Base-by-base conservation (phyloP, 2,329 filamentous ascomycete species). In the Colletotrichum chlorophyti region DNA sequence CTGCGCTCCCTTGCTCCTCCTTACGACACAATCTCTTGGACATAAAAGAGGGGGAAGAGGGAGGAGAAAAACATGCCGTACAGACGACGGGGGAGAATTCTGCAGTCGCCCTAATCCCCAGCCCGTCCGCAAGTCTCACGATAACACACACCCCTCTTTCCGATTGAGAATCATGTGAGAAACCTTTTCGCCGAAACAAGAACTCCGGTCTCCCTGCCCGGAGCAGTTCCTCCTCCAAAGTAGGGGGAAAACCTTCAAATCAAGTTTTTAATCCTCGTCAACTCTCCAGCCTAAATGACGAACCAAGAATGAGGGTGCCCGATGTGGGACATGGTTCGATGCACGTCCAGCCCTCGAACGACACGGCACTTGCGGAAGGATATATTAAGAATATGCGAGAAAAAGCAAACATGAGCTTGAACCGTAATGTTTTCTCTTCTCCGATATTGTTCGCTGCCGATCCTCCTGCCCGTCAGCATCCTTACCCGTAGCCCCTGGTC, bases 151-250 rank as follows among this genome's bases (percentile, higher is more conserved):
- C 26, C 46, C 9, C 19, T 21, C 21, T 46, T 24, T 6, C 21
- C 8, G 14, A 6, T 31, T 31, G 27, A 8, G 12, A 42, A 42
- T 7, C 12, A 11, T 38, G 48, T 9, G 26, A 11, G 8, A 40
- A 5, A 51, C 8, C 5, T 23, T 23, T n/a, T n/a, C n/a, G n/a
- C n/a, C n/a, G n/a, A 31, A 17, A 21, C 11, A 21, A n/a, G 17
- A 12, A 24, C 23, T n/a, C 14, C 10, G 11, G 1, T 11, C 10
- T 38, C 10, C n/a, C 17, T 27, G 15, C 12, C 47, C 32, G 40
- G 47, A 45, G 53, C 47, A 46, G 34, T 46, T 34, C 26, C 35
- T 21, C 49, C 50, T 17, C 34, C 23, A 38, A 57, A n/a, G n/a
- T 19, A 10, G 9, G 15, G n/a, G n/a, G 10, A 7, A 5, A 37